phyloP scores from a whole-genome alignment of 306 rosid genomes.

The Fagus crenata region DNA sequence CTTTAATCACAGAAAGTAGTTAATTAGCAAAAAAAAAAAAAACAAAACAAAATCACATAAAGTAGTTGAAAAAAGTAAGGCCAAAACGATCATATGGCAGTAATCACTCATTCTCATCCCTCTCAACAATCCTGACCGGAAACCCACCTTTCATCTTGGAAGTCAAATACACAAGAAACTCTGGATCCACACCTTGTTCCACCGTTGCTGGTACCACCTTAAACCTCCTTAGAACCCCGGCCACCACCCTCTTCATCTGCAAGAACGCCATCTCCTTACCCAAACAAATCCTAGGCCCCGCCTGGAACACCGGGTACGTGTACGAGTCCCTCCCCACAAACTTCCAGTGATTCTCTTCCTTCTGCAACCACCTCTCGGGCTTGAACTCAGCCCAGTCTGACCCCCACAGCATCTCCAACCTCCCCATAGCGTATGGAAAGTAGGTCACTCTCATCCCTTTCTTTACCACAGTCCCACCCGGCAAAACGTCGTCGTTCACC shows the following conservation, averaged over 20 bases:
- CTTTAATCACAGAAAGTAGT: too few relatives aligned
- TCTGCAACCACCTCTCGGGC: conserved; percentile 67
- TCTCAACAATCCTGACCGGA: conserved; percentile 40
- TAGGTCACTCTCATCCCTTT: conserved; percentile 57
- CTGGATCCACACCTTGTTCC: conserved; percentile 36
- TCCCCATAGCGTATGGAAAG: conserved; percentile 62
- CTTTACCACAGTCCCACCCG: conserved; percentile 59
- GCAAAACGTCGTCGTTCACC: conserved; percentile 46
- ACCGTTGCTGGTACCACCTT: conserved; percentile 42
- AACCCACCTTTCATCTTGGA: conserved; percentile 61
- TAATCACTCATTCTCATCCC: neutral
- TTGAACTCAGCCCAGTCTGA: conserved; percentile 53
- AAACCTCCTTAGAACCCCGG: conserved; percentile 47
- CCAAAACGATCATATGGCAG: too few relatives aligned
- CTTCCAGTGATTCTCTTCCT: conserved; percentile 35
- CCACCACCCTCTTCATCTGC: conserved; percentile 75
- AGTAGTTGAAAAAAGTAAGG: too few relatives aligned
- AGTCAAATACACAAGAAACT: conserved; percentile 37
- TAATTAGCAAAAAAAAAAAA: too few relatives aligned
- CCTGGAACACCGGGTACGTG: conserved; percentile 69
- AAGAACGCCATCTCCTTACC: conserved; percentile 84
- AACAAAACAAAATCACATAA: too few relatives aligned
- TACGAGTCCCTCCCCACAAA: conserved; percentile 55
- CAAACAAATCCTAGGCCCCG: conserved; percentile 74
- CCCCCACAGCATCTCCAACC: conserved; percentile 66